Conservation (phyloP, 352 stramenopile genomes). For the Pythium oligandrum region DNA sequence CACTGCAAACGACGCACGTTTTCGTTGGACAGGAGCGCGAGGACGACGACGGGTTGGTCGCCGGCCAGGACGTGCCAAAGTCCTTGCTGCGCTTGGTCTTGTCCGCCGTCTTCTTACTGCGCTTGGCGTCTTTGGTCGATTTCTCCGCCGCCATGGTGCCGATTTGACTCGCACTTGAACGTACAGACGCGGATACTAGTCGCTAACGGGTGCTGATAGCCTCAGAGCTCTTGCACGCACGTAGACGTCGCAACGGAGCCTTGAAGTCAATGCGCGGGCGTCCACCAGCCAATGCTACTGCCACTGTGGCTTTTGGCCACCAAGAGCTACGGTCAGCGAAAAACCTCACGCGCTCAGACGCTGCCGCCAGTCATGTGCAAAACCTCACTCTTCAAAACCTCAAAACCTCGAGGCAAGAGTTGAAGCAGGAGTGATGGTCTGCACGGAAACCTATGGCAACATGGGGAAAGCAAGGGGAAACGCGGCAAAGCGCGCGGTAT, state of each 20-base stretch:
- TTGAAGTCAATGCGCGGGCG: too few species aligned
- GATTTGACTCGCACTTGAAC: neutral
- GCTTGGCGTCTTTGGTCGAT: constrained; percentile 32
- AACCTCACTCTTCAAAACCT: neutral
- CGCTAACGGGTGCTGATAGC: too few species aligned
- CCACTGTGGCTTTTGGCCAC: constrained; percentile 8
- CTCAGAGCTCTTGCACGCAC: too few species aligned
- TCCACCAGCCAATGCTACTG: too few species aligned
- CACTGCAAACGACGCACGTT: constrained; percentile 34
- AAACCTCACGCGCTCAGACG: constrained; percentile 5
- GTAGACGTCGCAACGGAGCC: too few species aligned
- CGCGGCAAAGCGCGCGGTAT: too few species aligned
- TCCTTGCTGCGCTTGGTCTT: constrained; percentile 12
- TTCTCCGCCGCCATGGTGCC: constrained; percentile 40
- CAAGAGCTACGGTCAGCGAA: neutral
- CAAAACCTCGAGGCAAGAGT: constrained; percentile 3
- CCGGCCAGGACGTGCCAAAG: constrained; percentile 66
- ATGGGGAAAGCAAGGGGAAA: too few species aligned
- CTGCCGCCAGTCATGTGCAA: too few species aligned
- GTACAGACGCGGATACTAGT: too few species aligned
- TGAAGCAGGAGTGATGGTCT: too few species aligned
- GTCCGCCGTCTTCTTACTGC: constrained; percentile 23
- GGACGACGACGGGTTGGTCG: constrained; percentile 77
- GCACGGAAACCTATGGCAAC: too few species aligned
- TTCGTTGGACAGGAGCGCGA: constrained; percentile 65